phyloP scores from a whole-genome alignment of 192 early-diverging fungal genomes.

The Coemansia sp. region DNA sequence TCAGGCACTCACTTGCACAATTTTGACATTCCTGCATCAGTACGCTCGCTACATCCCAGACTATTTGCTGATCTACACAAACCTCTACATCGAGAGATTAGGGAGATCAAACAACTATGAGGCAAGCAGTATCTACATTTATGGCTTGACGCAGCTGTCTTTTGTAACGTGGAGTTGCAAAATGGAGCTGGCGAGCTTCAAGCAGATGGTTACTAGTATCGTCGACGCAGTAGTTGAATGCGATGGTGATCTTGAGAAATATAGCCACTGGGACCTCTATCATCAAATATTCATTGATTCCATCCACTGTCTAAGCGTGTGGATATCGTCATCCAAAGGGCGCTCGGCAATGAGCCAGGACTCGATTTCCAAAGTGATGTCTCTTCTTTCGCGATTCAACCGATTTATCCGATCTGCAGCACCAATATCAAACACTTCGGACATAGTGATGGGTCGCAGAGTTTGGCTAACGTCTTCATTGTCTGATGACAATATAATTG shows the following conservation, averaged over 20 bases:
- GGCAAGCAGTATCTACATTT: slow-evolving; percentile 21
- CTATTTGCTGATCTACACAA: slow-evolving; percentile 24
- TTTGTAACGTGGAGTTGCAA: slow-evolving; percentile 26
- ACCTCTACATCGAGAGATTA: slow-evolving; percentile 32
- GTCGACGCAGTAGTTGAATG: slow-evolving; percentile 21
- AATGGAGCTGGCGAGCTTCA: slow-evolving; percentile 8
- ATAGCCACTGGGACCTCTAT: slow-evolving; percentile 36
- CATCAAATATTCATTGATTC: slow-evolving; percentile 51
- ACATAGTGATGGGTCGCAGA: slow-evolving; percentile 14
- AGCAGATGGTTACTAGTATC: slow-evolving; percentile 14
- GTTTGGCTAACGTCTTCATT: slow-evolving; percentile 25
- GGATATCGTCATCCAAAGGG: slow-evolving; percentile 21
- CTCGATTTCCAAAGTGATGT: slow-evolving; percentile 10
- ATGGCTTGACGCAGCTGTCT: slow-evolving; percentile 33
- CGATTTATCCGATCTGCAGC: slow-evolving; percentile 13
- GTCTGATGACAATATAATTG: background rate
- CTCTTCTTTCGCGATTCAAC: slow-evolving; percentile 34
- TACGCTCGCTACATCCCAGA: slow-evolving; percentile 31
- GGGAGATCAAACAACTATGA: slow-evolving; percentile 17
- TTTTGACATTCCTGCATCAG: slow-evolving; percentile 36
- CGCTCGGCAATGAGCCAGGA: slow-evolving; percentile 1
- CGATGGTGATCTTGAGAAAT: slow-evolving; percentile 26
- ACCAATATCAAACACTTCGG: background rate
- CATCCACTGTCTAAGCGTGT: slow-evolving; percentile 38
- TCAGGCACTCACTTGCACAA: slow-evolving; percentile 28